These are phyloP conservation scores for Canavalia gladiata DNA, from an alignment of 306 rosid species.

Conservation along the genomic window DNA sequence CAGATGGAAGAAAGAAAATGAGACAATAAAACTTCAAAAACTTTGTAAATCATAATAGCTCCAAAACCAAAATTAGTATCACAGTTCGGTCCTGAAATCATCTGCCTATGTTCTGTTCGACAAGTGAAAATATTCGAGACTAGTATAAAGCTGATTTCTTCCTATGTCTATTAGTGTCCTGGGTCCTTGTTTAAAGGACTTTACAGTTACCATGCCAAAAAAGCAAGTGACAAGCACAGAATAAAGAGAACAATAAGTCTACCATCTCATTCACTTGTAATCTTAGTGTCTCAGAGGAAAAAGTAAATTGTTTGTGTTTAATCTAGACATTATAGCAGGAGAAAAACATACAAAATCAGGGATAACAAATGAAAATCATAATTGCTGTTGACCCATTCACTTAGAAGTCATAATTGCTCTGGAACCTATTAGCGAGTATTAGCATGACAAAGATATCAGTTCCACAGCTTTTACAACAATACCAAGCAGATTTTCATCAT, in stretches of 20 bases:
- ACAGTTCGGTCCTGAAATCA: conserved; percentile 31
- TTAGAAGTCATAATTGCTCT: neutral
- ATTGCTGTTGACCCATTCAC: neutral
- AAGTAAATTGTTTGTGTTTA: conserved; percentile 8
- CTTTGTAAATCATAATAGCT: conserved; percentile 18
- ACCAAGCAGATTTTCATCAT: conserved; percentile 13
- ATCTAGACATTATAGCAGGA: conserved; percentile 25
- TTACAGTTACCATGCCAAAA: conserved; percentile 5
- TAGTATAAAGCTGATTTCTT: neutral
- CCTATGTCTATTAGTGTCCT: neutral
- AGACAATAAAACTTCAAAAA: neutral
- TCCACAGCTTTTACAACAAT: conserved; percentile 20
- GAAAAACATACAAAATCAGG: conserved; percentile 20
- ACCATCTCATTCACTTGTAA: conserved; percentile 14
- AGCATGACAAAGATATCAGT: conserved; percentile 29
- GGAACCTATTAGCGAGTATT: neutral
- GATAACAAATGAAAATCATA: conserved; percentile 18
- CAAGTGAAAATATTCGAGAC: conserved; percentile 5
- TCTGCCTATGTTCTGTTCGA: conserved; percentile 19
- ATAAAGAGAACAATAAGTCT: conserved; percentile 17
- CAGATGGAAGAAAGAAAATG: conserved; percentile 15
- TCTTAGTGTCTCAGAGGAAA: conserved; percentile 13
- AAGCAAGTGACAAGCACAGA: conserved; percentile 8
- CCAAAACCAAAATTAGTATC: conserved; percentile 24
- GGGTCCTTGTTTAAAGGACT: neutral